phyloP scores from a whole-genome alignment of 768 basidiomycete species.

The Coprinopsis strossmayeri region DNA sequence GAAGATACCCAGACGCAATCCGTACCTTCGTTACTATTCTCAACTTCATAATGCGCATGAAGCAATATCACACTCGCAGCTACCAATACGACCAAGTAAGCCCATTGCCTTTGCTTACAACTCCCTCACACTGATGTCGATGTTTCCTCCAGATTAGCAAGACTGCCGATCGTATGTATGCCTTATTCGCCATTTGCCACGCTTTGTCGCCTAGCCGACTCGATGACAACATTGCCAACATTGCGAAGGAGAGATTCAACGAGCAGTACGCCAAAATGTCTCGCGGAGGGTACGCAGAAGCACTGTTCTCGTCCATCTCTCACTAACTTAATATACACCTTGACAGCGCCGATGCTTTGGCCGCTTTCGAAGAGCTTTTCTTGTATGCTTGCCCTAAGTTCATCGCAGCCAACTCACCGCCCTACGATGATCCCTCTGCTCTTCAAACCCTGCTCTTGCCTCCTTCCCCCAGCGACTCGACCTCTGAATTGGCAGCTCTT shows the following conservation, averaged over 20 bases:
- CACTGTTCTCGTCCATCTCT: slow-evolving; percentile 4
- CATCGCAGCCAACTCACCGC: slow-evolving; percentile 90
- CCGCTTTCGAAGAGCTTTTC: slow-evolving; percentile 90
- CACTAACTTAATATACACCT: no score
- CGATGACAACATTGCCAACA: slow-evolving; percentile 92
- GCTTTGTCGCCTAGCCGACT: slow-evolving; percentile 87
- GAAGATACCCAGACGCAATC: slow-evolving; percentile 93
- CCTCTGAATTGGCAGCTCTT: slow-evolving; percentile 22
- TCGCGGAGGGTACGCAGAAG: slow-evolving; percentile 51
- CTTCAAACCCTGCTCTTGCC: slow-evolving; percentile 45
- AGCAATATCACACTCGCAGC: slow-evolving; percentile 93
- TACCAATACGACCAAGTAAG: slow-evolving; percentile 94
- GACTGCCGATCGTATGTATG: slow-evolving; percentile 97
- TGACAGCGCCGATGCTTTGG: slow-evolving; percentile 66
- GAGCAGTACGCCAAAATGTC: slow-evolving; percentile 86
- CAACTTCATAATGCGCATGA: slow-evolving; percentile 94
- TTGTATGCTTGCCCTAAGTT: slow-evolving; percentile 94
- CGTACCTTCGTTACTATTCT: slow-evolving; percentile 88
- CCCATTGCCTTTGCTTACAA: background rate
- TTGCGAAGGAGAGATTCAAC: slow-evolving; percentile 89
- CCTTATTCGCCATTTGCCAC: slow-evolving; percentile 89
- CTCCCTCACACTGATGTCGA: slow-evolving; percentile 1
- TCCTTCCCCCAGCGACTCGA: slow-evolving; percentile 28
- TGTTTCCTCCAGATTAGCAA: slow-evolving; percentile 96
- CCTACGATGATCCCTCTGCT: slow-evolving; percentile 73